phyloP scores from a whole-genome alignment of 2,329 filamentous ascomycete species.

The Cladosporium sphaerospermum region DNA sequence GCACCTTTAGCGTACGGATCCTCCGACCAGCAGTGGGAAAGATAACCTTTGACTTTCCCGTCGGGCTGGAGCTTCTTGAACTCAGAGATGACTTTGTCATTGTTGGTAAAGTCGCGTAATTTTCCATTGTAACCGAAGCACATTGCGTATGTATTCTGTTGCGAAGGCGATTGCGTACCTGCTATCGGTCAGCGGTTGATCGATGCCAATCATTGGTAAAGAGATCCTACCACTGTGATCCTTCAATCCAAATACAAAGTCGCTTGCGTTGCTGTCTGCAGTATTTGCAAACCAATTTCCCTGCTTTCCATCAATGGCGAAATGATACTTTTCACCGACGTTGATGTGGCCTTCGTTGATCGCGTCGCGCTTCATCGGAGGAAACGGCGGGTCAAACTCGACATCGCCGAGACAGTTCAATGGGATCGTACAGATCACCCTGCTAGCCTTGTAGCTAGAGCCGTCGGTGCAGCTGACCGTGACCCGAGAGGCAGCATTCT shows the following conservation, averaged over 20 bases:
- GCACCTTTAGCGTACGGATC: constrained; percentile 27
- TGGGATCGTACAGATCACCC: neutral
- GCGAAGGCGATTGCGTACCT: neutral
- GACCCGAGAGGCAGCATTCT: neutral
- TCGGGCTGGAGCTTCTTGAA: neutral
- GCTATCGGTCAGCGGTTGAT: constrained; percentile 13
- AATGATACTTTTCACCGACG: constrained; percentile 26
- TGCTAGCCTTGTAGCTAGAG: neutral
- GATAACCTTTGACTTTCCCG: neutral
- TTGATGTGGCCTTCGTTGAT: constrained; percentile 26
- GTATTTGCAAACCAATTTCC: constrained; percentile 1
- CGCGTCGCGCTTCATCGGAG: constrained; percentile 20
- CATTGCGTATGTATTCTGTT: constrained; percentile 12
- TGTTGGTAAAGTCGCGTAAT: neutral
- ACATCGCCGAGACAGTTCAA: constrained; percentile 16
- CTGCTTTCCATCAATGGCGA: constrained; percentile 7
- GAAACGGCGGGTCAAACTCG: constrained; percentile 25
- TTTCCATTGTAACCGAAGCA: constrained; percentile 10
- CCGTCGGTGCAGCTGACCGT: neutral
- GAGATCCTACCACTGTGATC: constrained; percentile 10
- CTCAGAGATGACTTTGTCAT: neutral
- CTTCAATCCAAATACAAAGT: neutral
- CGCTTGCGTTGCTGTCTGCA: neutral
- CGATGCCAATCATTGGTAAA: constrained; percentile 24
- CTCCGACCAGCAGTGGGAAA: constrained; percentile 26